Evolutionary conservation across 2,329 filamentous ascomycete genomes (phyloP).

Genomic region (Diplocarpon rosae): DNA sequence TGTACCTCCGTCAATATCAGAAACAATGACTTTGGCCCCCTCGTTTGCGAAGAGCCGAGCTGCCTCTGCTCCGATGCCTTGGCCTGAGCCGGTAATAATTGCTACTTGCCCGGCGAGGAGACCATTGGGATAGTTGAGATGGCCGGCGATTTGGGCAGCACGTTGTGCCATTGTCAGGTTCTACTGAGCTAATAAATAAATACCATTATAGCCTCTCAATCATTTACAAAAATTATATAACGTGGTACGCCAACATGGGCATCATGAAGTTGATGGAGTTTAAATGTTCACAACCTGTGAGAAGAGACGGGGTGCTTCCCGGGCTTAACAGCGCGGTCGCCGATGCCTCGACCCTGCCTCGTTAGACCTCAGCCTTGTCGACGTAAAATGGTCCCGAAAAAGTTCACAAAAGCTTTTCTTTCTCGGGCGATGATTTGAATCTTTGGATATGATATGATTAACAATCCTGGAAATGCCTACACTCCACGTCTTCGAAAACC

Average conservation of each 20-base stretch:
- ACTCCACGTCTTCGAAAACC: not conserved
- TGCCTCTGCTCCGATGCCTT: constrained; percentile 80
- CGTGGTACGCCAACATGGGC: not conserved
- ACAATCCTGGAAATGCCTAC: too few relatives aligned
- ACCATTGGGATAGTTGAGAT: constrained; percentile 74
- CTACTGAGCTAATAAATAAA: too few relatives aligned
- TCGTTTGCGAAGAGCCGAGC: constrained; percentile 78
- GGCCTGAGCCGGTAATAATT: constrained; percentile 78
- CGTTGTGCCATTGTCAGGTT: constrained; percentile 33
- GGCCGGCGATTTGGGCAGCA: constrained; percentile 59
- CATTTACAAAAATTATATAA: not conserved
- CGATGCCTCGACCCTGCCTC: not conserved
- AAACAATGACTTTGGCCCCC: constrained; percentile 72
- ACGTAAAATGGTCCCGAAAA: not conserved
- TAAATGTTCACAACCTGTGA: not conserved
- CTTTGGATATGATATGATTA: too few relatives aligned
- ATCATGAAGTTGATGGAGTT: not conserved
- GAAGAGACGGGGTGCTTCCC: not conserved
- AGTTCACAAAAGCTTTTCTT: too few relatives aligned
- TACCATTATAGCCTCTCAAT: too few relatives aligned
- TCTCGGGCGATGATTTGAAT: too few relatives aligned
- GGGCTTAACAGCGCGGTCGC: not conserved
- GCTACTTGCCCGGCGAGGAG: constrained; percentile 71
- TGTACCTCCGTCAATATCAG: constrained; percentile 68
- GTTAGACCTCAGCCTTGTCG: not conserved